Evolutionary conservation across 352 stramenopile species (phyloP), one percentile per base, ranked within the genome.

Genomic region (Heterotrichella gracilis): DNA sequence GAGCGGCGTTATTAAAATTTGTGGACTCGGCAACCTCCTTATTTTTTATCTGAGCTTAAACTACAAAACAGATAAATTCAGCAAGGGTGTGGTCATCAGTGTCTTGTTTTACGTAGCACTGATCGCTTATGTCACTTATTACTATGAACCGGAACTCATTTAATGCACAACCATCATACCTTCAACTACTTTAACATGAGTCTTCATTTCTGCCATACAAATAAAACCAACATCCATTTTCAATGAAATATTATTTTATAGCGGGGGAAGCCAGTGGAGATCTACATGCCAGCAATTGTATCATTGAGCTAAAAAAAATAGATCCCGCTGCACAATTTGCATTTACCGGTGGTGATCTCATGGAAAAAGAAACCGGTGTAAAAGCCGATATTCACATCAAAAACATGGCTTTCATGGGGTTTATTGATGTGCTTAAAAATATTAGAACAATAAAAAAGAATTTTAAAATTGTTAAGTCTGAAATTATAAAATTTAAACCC

Each of bases 201-300:
- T n/a, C n/a, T n/a, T n/a, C n/a, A n/a, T n/a, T n/a, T n/a, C n/a
- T n/a, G n/a, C n/a, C n/a, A n/a, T n/a, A n/a, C n/a, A n/a, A n/a
- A n/a, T n/a, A n/a, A n/a, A n/a, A n/a, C n/a, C n/a, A n/a, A n/a
- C n/a, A n/a, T n/a, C n/a, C n/a, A n/a, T n/a, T n/a, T n/a, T n/a
- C n/a, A 53, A 53, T 53, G 32, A 53, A 53, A 53, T 53, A 53
- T 53, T 53, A 53, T n/a, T 53, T 53, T 53, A 53, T 53, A 53
- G 32, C 32, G 32, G 32, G 32, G 9, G 32, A 53, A n/a, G 32
- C 32, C 9, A 53, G 32, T n/a, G 32, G 32, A 9, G 32, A 53
- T n/a, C 32, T 53, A 9, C 32, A 53, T 53, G 32, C 9, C 32
- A 53, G 32, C 32, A 53, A 53, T 53, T 53, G 32, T n/a, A 53